Percentiles rank a stretch among this genome's conserved stretches.
These are phyloP conservation scores for Hypoxylon sp. DNA, from an alignment of 2,329 filamentous ascomycete genomes.

Conservation along the genomic window DNA sequence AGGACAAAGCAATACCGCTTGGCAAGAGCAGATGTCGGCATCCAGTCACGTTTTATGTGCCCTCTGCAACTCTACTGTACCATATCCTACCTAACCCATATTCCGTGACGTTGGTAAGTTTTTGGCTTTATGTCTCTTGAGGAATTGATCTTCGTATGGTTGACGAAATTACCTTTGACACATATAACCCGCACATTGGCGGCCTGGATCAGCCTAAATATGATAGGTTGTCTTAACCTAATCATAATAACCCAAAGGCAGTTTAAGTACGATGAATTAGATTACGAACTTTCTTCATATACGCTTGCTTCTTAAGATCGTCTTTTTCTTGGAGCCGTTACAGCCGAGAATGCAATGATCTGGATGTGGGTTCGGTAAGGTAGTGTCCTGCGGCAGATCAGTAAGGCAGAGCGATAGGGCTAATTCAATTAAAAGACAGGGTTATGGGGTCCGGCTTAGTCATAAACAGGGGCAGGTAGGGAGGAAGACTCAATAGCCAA, in stretches of 20 bases:
- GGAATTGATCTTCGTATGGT: conserved; percentile 31
- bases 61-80: conserved; percentile 30
- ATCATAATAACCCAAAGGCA: conserved; percentile 20
- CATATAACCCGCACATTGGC: conserved; percentile 35
- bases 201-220: conserved; percentile 41
- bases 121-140: conserved; percentile 26
- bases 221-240: conserved; percentile 8
- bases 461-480: neutral
- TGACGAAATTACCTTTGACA: conserved; percentile 7
- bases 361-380: conserved; percentile 28
- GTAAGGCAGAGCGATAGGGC: neutral
- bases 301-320: neutral
- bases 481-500: neutral
- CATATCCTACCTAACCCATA: conserved; percentile 41
- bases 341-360: conserved; percentile 27
- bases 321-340: conserved; percentile 7
- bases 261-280: conserved; percentile 14
- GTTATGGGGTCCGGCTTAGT: neutral
- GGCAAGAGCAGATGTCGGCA: conserved; percentile 27
- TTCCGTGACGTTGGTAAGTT: conserved; percentile 12
- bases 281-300: conserved; percentile 5
- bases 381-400: conserved; percentile 12
- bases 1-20: conserved; percentile 27
- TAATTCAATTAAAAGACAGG: neutral
- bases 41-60: conserved; percentile 33